Conservation (phyloP, 1,139 yeast species). For the Blastobotrys arbuscula region DNA sequence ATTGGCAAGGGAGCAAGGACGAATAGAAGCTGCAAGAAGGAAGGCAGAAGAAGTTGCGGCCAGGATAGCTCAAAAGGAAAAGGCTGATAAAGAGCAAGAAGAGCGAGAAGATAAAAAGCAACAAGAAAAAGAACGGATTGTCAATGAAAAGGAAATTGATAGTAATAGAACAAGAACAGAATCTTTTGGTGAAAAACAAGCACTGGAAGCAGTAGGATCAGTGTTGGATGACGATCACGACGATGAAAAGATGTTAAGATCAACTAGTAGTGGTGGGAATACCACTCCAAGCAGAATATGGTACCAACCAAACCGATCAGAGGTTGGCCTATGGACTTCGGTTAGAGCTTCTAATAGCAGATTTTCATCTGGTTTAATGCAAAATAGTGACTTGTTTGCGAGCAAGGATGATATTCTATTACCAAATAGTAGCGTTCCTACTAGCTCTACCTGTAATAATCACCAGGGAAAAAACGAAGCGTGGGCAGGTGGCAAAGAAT, state of each 20-base stretch:
- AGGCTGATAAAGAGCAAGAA: constrained; percentile 11
- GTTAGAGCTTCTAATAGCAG: constrained; percentile 12
- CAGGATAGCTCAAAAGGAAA: constrained; percentile 22
- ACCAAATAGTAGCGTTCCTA: neutral
- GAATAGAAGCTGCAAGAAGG: constrained; percentile 23
- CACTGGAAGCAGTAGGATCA: constrained; percentile 13
- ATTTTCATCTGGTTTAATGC: constrained; percentile 9
- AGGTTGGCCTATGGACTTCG: constrained; percentile 11
- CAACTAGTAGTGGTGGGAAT: constrained; percentile 8
- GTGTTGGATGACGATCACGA: constrained; percentile 14
- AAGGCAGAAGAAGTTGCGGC: constrained; percentile 31
- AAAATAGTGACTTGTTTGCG: constrained; percentile 6
- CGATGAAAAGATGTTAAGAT: neutral
- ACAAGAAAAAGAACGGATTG: neutral
- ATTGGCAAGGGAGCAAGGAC: constrained; percentile 28
- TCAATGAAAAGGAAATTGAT: neutral
- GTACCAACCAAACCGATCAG: constrained; percentile 5
- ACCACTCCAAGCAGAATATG: constrained; percentile 8
- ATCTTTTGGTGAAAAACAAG: constrained; percentile 15
- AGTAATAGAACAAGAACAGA: neutral
- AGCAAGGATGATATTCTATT: constrained; percentile 12
- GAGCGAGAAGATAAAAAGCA: constrained; percentile 3
- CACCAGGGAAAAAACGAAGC: neutral
- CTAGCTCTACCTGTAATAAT: no score
- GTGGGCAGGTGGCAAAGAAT: constrained; percentile 2